These are phyloP conservation scores for Alternaria arborescens DNA, from an alignment of 2,329 filamentous ascomycete genomes.

Conservation along the genomic window DNA sequence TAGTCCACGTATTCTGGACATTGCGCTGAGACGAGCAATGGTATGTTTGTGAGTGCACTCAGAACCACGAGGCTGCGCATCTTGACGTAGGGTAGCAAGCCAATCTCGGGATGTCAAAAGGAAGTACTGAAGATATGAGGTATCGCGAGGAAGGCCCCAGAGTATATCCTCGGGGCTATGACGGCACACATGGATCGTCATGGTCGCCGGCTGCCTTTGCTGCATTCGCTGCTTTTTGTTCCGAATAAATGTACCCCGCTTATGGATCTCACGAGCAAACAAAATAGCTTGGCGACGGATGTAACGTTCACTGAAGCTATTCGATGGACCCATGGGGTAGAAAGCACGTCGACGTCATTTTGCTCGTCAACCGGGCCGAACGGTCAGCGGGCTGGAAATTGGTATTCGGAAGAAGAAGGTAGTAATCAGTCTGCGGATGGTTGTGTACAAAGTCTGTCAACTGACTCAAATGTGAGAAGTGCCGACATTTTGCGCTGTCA, in stretches of 20 bases:
- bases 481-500: not conserved
- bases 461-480: conserved; percentile 7
- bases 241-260: conserved; percentile 43
- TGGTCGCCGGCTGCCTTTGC: conserved; percentile 11
- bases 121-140: not conserved
- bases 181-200: conserved; percentile 1
- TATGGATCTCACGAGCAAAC: conserved; percentile 34
- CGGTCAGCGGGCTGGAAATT: conserved; percentile 13
- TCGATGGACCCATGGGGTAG: conserved; percentile 11
- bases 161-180: conserved; percentile 4
- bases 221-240: conserved; percentile 26
- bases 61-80: conserved; percentile 37
- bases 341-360: conserved; percentile 34
- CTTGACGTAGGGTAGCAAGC: conserved; percentile 9
- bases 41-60: conserved; percentile 23
- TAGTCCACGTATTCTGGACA: conserved; percentile 59
- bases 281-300: conserved; percentile 28
- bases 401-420: conserved; percentile 23
- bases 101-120: not conserved
- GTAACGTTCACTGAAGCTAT: conserved; percentile 36
- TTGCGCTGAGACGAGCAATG: conserved; percentile 40
- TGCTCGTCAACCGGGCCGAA: conserved; percentile 6
- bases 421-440: not conserved
- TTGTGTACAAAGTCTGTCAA: conserved; percentile 5
- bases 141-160: not conserved